These are phyloP conservation scores for Fraxinus xanthoxyloides DNA, from an alignment of 305 asterid genomes.

Conservation along the genomic window DNA sequence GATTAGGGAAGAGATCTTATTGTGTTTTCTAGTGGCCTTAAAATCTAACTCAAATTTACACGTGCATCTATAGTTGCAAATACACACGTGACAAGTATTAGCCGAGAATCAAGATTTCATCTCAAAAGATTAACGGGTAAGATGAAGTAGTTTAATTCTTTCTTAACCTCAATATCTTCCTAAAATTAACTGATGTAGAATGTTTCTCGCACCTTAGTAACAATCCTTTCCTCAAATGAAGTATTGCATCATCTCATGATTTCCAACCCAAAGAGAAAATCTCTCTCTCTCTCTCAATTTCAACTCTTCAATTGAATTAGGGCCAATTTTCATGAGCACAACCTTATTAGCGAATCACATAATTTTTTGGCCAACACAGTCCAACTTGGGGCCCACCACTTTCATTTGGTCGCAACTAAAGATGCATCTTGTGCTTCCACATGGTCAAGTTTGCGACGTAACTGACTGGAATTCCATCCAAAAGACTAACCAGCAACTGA, in stretches of 20 bases:
- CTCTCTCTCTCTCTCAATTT: no score
- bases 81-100: not conserved
- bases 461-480: no score
- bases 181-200: not conserved
- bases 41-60: not conserved
- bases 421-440: not conserved
- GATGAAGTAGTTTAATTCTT: not conserved
- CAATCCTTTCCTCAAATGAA: not conserved
- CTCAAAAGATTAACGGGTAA: not conserved
- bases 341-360: not conserved
- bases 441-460: not conserved
- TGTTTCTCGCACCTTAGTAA: not conserved
- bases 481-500: no score
- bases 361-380: not conserved
- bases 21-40: no score
- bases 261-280: not conserved
- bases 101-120: not conserved
- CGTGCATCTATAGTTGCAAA: not conserved
- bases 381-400: not conserved
- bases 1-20: no score
- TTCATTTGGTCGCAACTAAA: not conserved
- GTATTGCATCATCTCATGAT: not conserved
- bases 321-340: not conserved
- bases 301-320: not conserved
- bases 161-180: no score